A percentile compares a stretch with the other conserved stretches of the same genome.
phyloP scores from a whole-genome alignment of 139 green algal genomes.

The Eudorina sp. region DNA sequence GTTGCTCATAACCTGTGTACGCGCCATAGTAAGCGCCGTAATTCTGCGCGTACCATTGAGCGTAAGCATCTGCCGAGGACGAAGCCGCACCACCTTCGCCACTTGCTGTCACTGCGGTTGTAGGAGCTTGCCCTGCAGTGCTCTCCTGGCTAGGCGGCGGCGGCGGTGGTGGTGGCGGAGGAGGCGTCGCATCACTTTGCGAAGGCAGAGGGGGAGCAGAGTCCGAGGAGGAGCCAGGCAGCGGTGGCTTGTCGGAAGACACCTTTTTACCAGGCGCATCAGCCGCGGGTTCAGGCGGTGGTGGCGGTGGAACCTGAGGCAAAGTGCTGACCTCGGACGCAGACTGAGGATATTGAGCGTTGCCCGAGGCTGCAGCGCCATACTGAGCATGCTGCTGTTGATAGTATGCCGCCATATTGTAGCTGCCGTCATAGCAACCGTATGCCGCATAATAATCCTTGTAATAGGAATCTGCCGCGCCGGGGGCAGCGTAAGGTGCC shows the following conservation, averaged over 20 bases:
- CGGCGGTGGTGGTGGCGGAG: neutral
- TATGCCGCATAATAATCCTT: conserved; percentile 32
- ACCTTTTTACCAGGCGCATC: too few relatives aligned
- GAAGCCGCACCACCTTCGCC: neutral
- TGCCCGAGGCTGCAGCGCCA: neutral
- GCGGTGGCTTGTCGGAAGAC: neutral
- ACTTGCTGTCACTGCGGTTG: neutral
- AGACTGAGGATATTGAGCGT: neutral
- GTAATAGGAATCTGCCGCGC: neutral
- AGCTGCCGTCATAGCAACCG: conserved; percentile 8
- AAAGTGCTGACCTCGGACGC: neutral
- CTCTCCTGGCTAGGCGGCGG: neutral
- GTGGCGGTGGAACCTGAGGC: neutral
- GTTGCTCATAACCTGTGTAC: conserved; percentile 28
- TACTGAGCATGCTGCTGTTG: conserved; percentile 3
- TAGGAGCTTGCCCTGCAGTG: neutral
- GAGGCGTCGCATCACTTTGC: neutral
- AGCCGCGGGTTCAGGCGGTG: neutral
- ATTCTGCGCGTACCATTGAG: conserved; percentile 35
- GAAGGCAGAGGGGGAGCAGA: neutral
- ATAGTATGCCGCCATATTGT: conserved; percentile 37
- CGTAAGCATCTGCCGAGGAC: conserved; percentile 8
- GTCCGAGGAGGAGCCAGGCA: neutral
- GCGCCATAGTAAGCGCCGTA: conserved; percentile 25
- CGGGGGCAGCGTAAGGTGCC: neutral